Conservation (phyloP, 345 rosid species). For the Brassica rapa region DNA sequence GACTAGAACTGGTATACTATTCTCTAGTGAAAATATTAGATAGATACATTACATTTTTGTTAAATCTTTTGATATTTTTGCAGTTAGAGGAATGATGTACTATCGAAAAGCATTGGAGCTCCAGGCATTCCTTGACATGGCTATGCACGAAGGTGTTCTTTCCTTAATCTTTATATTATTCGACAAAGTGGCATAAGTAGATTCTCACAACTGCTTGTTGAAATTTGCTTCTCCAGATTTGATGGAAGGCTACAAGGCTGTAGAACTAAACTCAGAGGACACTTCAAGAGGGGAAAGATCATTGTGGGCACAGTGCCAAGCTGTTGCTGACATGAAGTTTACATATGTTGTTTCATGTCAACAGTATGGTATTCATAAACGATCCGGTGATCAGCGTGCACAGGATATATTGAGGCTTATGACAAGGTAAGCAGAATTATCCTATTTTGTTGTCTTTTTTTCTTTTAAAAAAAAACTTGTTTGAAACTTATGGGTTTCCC, state of each 20-base stretch:
- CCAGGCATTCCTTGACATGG: constrained; percentile 99
- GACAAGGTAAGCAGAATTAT: constrained; percentile 61
- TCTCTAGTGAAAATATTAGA: constrained; percentile 13
- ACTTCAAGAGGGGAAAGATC: constrained; percentile 75
- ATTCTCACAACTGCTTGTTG: constrained; percentile 10
- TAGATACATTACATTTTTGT: constrained; percentile 15
- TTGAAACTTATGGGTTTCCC: constrained; percentile 18
- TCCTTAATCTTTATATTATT: background rate
- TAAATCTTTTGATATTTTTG: constrained; percentile 13
- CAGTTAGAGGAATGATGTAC: constrained; percentile 99
- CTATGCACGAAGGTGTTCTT: constrained; percentile 80
- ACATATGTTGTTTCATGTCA: constrained; percentile 96
- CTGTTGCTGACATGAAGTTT: constrained; percentile 98
- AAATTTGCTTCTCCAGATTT: constrained; percentile 59
- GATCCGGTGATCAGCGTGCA: constrained; percentile 82
- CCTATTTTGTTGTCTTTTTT: background rate
- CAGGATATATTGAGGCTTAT: constrained; percentile 87
- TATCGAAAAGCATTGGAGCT: constrained; percentile 96
- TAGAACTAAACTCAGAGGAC: constrained; percentile 70
- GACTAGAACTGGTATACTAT: constrained; percentile 93
- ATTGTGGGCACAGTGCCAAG: constrained; percentile 88
- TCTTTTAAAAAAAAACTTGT: constrained; percentile 7
- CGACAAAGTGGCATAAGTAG: no score
- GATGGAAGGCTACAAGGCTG: constrained; percentile 97
- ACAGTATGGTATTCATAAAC: constrained; percentile 88